These are phyloP conservation scores for Oryza nivara DNA, from an alignment of 176 grass and related monocot species.

Conservation along the genomic window DNA sequence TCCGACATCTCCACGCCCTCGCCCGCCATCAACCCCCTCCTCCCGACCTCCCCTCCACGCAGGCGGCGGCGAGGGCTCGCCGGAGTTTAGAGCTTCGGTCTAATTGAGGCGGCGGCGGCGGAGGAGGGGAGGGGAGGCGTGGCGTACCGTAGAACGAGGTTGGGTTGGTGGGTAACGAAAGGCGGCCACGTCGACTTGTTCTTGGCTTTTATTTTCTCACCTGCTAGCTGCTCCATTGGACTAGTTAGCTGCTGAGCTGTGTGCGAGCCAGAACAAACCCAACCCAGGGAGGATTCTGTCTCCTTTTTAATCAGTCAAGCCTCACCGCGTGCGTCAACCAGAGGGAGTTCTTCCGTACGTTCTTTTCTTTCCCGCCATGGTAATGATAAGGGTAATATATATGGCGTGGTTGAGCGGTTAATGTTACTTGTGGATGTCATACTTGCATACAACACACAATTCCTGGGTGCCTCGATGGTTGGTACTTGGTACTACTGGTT, in stretches of 20 bases:
- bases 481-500: too few species aligned
- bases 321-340: background rate
- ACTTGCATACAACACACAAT: too few species aligned
- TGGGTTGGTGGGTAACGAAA: background rate
- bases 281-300: background rate
- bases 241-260: background rate
- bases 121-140: background rate
- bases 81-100: too few species aligned
- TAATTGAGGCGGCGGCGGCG: too few species aligned
- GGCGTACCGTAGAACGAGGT: background rate
- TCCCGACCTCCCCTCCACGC: too few species aligned
- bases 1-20: slow-evolving; percentile 8
- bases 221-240: background rate
- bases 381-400: too few species aligned
- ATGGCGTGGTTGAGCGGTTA: background rate
- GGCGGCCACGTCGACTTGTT: background rate
- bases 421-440: too few species aligned
- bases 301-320: background rate
- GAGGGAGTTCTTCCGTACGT: background rate
- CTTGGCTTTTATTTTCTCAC: background rate
- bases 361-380: background rate
- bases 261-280: background rate
- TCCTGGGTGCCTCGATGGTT: too few species aligned
- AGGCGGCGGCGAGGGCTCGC: background rate
- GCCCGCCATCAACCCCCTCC: background rate